phyloP scores from a whole-genome alignment of 139 green algal species.

The Chlamydomonas eustigma region DNA sequence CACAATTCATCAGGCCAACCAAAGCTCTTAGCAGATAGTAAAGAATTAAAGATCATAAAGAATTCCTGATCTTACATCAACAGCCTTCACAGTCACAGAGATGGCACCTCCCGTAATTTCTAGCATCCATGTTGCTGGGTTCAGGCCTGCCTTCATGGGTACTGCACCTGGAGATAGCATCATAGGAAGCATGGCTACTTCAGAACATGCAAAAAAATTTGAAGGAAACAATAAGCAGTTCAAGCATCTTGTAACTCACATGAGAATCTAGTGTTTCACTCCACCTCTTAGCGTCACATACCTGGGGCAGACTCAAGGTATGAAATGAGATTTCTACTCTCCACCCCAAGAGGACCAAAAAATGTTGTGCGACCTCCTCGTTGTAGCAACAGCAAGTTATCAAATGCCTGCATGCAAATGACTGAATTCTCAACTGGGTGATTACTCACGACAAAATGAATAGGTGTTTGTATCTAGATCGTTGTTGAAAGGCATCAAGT shows the following conservation, averaged over 20 bases:
- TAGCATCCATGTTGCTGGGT: constrained; percentile 83
- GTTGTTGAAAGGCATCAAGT: no score
- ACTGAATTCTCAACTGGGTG: background rate
- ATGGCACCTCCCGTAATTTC: constrained; percentile 44
- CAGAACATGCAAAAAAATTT: no score
- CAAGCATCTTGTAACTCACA: no score
- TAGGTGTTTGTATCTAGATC: no score
- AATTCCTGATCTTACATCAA: constrained; percentile 24
- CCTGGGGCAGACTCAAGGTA: constrained; percentile 15
- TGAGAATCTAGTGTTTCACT: no score
- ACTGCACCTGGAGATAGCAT: background rate
- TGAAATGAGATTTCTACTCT: background rate
- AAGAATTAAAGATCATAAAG: no score
- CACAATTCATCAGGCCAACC: no score
- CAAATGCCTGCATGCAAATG: constrained; percentile 54
- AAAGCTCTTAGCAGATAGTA: no score
- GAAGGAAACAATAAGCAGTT: no score
- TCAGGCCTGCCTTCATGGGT: constrained; percentile 37
- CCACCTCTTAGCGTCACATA: no score
- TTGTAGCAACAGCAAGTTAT: constrained; percentile 74
- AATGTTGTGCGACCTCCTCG: constrained; percentile 67
- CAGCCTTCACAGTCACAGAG: constrained; percentile 13
- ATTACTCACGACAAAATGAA: no score
- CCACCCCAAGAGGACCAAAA: constrained; percentile 51
- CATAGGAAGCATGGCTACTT: background rate